Evolutionary conservation across 345 rosid genomes (phyloP), one percentile per base, ranked within the genome.

Genomic region (Hibiscus syriacus): DNA sequence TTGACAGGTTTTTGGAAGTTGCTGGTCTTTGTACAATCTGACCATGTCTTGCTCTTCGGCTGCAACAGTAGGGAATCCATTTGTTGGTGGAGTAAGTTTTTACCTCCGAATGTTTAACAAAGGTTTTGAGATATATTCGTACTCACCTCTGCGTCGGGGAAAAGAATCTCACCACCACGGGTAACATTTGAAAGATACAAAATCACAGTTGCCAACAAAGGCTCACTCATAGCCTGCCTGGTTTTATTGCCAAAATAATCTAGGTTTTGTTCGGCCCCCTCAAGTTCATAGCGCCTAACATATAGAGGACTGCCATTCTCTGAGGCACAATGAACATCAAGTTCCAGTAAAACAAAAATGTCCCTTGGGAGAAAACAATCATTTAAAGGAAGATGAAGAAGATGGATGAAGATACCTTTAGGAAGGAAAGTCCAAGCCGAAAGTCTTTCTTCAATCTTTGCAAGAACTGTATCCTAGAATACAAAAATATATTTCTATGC

Each of bases 351-450:
- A 20, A 67, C 64, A 29, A 34, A 56, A 38, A 72, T 1, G 30
- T 1, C 34, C 2, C 1, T 48, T 19, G 20, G 3, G 25, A 16
- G 69, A 56, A 39, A 46, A 62, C 30, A 55, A 23, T 10, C 20
- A n/a, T 49, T 45, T 52, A 19, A 5, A 54, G 56, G 34, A 29
- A 52, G 53, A 27, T 14, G 46, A 41, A 67, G 72, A 66, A 57
- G 38, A 32, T 17, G 48, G 19, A 27, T 4, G 53, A 67, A 12
- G 10, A 41, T 77, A 86, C 97, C 95, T 80, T 77, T 79, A 3
- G 99, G 99, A 70, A 90, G 88, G 64, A 87, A 87, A 56, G 91
- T 87, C 97, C 96, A 94, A 1, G 92, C 86, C 1, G 97, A 84
- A 53, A 94, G 75, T 83, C 84, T 85, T 73, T 89, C 92, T 72